Percentiles rank a stretch among this genome's conserved stretches.
phyloP scores from a whole-genome alignment of 2,329 filamentous ascomycete species.

The Mycosphaerelloides madeirae region DNA sequence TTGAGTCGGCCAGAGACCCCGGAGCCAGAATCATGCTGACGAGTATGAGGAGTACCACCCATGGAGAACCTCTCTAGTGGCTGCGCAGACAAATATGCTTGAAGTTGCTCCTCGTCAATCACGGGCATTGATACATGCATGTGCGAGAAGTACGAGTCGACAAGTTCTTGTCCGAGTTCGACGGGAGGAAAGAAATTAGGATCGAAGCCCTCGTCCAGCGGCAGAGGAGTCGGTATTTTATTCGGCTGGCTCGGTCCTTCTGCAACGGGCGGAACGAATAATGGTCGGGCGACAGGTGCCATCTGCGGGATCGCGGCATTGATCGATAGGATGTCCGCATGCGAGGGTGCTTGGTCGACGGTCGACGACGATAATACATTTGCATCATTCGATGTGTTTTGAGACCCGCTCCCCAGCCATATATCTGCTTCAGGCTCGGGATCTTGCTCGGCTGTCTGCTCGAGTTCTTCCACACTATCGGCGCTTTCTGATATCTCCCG shows the following conservation, averaged over 20 bases:
- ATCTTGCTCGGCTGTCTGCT: conserved; percentile 64
- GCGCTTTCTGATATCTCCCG: conserved; percentile 43
- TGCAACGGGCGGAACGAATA: conserved; percentile 23
- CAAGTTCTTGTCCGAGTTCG: conserved; percentile 26
- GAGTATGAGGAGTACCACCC: conserved; percentile 31
- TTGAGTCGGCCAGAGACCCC: conserved; percentile 26
- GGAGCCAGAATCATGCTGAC: conserved; percentile 32
- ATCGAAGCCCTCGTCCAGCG: conserved; percentile 17
- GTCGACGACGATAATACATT: conserved; percentile 30
- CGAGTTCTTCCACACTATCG: conserved; percentile 56
- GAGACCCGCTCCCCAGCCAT: conserved; percentile 38
- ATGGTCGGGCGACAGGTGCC: conserved; percentile 25
- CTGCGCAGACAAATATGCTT: conserved; percentile 29
- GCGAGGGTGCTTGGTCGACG: conserved; percentile 29
- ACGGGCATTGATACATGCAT: conserved; percentile 33
- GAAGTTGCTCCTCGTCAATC: conserved; percentile 32
- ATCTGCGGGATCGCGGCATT: conserved; percentile 31
- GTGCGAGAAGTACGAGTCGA: conserved; percentile 31
- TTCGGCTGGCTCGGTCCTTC: conserved; percentile 28
- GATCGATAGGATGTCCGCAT: conserved; percentile 32
- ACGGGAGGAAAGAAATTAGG: conserved; percentile 23
- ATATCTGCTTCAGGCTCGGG: conserved; percentile 62
- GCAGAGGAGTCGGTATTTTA: conserved; percentile 24
- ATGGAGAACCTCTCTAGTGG: conserved; percentile 27
- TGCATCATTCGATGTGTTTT: conserved; percentile 36